phyloP scores from a whole-genome alignment of 495 filamentous ascomycete genomes.

The Aspergillus sclerotioniger region DNA sequence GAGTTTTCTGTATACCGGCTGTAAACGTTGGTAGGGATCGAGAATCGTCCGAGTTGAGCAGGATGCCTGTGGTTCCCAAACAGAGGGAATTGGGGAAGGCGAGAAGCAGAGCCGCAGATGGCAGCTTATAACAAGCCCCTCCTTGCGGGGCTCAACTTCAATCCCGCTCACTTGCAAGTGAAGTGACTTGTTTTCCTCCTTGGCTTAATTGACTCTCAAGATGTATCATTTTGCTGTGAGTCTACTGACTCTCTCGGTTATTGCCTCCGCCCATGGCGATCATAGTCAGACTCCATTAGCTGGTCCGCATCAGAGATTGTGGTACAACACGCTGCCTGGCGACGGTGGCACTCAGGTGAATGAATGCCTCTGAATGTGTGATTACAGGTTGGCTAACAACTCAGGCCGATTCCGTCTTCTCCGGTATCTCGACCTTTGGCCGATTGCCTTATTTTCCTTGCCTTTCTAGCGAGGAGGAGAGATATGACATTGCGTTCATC shows the following conservation, averaged over 20 bases:
- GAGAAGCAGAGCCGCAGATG: no score
- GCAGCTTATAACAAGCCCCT: no score
- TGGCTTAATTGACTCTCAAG: background rate
- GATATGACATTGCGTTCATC: conserved; percentile 81
- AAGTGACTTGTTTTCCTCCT: background rate
- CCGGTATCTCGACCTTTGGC: conserved; percentile 74
- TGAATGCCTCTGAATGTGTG: background rate
- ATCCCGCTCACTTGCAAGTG: background rate
- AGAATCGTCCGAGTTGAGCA: no score
- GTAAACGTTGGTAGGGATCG: no score
- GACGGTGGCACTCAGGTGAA: conserved; percentile 65
- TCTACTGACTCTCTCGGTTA: conserved; percentile 33
- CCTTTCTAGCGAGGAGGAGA: conserved; percentile 64
- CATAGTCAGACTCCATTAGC: conserved; percentile 54
- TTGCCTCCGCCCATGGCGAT: conserved; percentile 49
- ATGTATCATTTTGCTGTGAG: conserved; percentile 22
- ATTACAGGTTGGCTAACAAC: background rate
- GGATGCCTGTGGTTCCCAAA: no score
- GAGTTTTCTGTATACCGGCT: no score
- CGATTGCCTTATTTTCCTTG: conserved; percentile 77
- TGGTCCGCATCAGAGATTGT: conserved; percentile 57
- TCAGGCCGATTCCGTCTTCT: conserved; percentile 71
- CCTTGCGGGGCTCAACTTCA: no score
- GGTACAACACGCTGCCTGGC: conserved; percentile 66
- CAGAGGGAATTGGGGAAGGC: no score